These are phyloP conservation scores for Benincasa hispida DNA, from an alignment of 306 rosid genomes.

Conservation along the genomic window DNA sequence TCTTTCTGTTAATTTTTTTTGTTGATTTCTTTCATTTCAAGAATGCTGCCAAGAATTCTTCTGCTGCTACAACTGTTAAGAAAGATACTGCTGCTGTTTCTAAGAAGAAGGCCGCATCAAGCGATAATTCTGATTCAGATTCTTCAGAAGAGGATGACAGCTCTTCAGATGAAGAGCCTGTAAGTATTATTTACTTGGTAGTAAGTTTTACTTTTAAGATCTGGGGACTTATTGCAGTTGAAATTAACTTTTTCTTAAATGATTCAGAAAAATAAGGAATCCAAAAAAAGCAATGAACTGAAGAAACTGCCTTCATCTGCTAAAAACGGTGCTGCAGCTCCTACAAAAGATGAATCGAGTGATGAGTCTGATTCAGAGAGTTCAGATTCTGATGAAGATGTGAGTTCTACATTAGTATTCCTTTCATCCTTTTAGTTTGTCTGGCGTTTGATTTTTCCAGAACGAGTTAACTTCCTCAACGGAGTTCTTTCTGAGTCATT, in stretches of 20 bases:
- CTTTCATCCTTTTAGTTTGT: not conserved
- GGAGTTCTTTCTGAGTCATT: not conserved
- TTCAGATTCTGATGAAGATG: constrained; percentile 41
- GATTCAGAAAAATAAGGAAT: not conserved
- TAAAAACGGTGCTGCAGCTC: constrained; percentile 10
- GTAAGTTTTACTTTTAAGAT: not conserved
- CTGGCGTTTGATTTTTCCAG: not conserved
- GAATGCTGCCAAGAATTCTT: not conserved
- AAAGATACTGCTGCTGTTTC: not conserved
- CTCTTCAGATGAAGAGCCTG: constrained; percentile 18
- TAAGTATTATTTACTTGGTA: not conserved
- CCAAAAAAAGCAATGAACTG: constrained; percentile 8
- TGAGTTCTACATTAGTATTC: not conserved
- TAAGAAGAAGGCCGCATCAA: not conserved
- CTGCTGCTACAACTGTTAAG: no score
- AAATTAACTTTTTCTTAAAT: not conserved
- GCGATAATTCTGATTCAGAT: not conserved
- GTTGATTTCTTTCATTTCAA: not conserved
- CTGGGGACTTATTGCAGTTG: not conserved
- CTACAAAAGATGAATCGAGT: not conserved
- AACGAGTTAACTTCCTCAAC: not conserved
- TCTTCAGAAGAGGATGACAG: constrained; percentile 17
- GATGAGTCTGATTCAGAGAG: constrained; percentile 19
- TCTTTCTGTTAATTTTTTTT: not conserved
- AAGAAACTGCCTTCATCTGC: constrained; percentile 18